Evolutionary conservation across 139 green algal species (phyloP), one percentile per base, ranked within the genome.

Genomic region (Chlamydomonas eustigma): DNA sequence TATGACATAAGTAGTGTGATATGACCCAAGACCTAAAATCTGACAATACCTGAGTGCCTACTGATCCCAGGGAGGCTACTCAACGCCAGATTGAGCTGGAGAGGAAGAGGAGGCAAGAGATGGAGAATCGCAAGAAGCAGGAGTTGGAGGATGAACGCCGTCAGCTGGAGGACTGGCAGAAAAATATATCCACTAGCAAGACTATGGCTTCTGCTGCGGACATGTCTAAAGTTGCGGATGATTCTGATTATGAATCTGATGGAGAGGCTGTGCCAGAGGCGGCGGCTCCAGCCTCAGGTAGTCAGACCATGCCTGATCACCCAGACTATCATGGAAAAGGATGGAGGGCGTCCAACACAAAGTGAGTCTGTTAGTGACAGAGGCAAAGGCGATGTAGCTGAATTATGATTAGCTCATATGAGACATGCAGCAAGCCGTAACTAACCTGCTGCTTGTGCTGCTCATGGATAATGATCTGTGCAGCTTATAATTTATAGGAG

Each of bases 201-300:
- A 24, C n/a, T n/a, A n/a, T n/a, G n/a, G n/a, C n/a, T n/a, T n/a
- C n/a, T n/a, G n/a, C n/a, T n/a, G n/a, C n/a, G n/a, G n/a, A n/a
- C n/a, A n/a, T n/a, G n/a, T n/a, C n/a, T n/a, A n/a, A n/a, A 58
- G 44, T 28, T 12, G 44, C 75, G 37, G 76, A 85, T 51, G 84
- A 87, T 39, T 88, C 82, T 38, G 86, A 91, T 37, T 88, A 88
- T 51, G 86, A 90, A 36, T 82, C 85, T 51, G 67, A 82, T 58
- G 76, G 78, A 25, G 80, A 51, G 65, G 6, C 70, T 30, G 31
- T 71, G 70, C 50, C 70, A 64, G 34, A 5, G 2, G 38, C 30
- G 44, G 37, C 5, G 28, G 77, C 77, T 33, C 39, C 2, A 18
- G 12, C 18, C 12, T 58, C 44, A 12, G 44, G 44, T 58, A 12